Evolutionary conservation across 1,284 basidiomycete species (phyloP).

Genomic region (Agroathelia rolfsii): DNA sequence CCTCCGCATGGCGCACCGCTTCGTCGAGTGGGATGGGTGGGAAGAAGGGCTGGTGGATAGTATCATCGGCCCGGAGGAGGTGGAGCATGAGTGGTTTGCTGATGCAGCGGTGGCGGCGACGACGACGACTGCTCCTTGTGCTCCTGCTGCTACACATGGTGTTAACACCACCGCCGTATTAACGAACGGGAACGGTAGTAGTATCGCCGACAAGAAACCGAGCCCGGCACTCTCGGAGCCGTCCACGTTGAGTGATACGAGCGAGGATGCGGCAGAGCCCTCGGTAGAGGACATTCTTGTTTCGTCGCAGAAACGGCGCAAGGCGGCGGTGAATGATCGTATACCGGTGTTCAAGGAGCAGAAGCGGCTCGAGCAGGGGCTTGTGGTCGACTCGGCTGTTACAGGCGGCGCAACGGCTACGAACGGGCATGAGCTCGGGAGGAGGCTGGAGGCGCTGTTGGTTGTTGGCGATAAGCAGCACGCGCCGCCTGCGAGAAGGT

Average conservation of each 20-base stretch:
- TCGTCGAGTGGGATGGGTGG: conserved; percentile 79
- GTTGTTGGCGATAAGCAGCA: conserved; percentile 18
- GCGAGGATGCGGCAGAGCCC: no score
- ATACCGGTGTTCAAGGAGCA: conserved; percentile 46
- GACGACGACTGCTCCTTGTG: no score
- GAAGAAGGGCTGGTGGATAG: conserved; percentile 69
- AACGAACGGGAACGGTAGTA: no score
- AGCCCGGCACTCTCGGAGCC: background rate
- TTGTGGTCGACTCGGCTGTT: no score
- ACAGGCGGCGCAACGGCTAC: no score
- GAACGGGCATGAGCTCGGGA: conserved; percentile 64
- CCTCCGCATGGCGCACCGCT: conserved; percentile 64
- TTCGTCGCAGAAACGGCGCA: conserved; percentile 17
- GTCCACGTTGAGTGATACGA: background rate
- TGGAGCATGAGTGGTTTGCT: conserved; percentile 60
- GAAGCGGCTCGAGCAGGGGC: conserved; percentile 48
- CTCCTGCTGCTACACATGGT: no score
- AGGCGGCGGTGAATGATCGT: conserved; percentile 24
- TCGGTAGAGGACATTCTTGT: conserved; percentile 10
- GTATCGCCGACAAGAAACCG: no score
- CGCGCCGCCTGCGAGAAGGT: conserved; percentile 7
- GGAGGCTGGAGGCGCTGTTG: conserved; percentile 64
- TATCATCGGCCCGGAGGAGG: conserved; percentile 60
- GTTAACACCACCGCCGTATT: no score
- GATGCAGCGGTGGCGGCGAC: conserved; percentile 25